phyloP scores from a whole-genome alignment of 345 rosid genomes.

The Dipteronia sinensis region DNA sequence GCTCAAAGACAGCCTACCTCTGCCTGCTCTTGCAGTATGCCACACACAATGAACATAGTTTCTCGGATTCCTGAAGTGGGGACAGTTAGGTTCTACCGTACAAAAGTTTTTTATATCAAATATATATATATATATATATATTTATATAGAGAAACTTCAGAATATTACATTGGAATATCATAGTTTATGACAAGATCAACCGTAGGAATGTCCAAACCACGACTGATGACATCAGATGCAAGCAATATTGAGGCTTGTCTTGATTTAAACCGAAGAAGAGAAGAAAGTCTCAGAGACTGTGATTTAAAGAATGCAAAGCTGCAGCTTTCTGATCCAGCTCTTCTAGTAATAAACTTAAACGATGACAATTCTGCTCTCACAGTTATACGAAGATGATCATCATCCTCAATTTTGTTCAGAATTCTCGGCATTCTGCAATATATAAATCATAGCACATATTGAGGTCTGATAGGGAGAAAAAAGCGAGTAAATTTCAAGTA shows the following conservation, averaged over 20 bases:
- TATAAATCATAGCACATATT: no score
- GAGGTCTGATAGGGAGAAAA: no score
- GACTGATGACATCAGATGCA: conserved; percentile 94
- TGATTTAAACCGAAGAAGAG: conserved; percentile 83
- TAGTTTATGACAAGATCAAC: conserved; percentile 95
- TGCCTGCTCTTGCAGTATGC: conserved; percentile 97
- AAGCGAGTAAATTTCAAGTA: no score
- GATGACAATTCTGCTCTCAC: conserved; percentile 63
- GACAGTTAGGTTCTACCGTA: conserved; percentile 12
- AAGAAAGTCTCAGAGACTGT: conserved; percentile 74
- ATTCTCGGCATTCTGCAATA: no score
- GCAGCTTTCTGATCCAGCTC: conserved; percentile 79
- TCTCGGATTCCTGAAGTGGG: conserved; percentile 63
- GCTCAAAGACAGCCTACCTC: conserved; percentile 89
- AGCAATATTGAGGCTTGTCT: conserved; percentile 74
- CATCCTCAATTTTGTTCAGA: no score
- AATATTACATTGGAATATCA: conserved; percentile 81
- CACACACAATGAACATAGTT: conserved; percentile 98
- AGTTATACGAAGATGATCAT: no score
- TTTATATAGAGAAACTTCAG: not conserved
- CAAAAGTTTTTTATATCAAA: not conserved
- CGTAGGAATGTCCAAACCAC: conserved; percentile 95
- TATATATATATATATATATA: no score
- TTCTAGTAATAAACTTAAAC: conserved; percentile 72
- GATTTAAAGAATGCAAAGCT: conserved; percentile 80